Conservation (phyloP, 2,329 filamentous ascomycete species). For the Mycosphaerella sp. region DNA sequence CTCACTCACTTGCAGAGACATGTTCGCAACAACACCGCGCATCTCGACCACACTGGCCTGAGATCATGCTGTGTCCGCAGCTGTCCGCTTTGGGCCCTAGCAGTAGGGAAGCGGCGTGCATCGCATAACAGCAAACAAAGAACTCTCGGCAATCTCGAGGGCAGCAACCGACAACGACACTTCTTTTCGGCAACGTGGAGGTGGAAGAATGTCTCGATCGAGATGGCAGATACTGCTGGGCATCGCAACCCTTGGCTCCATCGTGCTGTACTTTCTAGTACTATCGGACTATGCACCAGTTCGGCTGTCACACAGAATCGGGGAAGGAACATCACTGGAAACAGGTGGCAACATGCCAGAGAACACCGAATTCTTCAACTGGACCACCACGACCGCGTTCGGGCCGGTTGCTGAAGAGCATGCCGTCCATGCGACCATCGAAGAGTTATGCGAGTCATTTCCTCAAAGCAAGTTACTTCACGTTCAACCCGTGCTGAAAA, state of each 20-base stretch:
- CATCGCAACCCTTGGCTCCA: neutral
- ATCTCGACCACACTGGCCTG: neutral
- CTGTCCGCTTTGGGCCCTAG: neutral
- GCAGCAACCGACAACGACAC: neutral
- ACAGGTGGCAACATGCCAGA: neutral
- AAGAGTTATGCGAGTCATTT: conserved; percentile 37
- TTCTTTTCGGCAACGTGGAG: neutral
- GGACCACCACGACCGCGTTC: conserved; percentile 20
- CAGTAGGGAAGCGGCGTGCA: neutral
- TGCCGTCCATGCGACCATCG: conserved; percentile 7
- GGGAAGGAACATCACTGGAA: too few species aligned
- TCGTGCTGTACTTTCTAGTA: conserved; percentile 1
- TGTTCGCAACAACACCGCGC: too few species aligned
- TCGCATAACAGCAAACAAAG: neutral
- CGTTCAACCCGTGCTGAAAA: conserved; percentile 46
- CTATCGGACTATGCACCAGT: neutral
- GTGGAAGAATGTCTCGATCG: neutral
- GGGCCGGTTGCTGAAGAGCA: conserved; percentile 10
- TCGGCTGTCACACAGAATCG: neutral
- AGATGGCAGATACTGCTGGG: conserved; percentile 10
- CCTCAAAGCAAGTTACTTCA: conserved; percentile 37
- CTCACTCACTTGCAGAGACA: too few species aligned
- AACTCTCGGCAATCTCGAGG: neutral
- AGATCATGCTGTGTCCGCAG: neutral
- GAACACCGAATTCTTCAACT: conserved; percentile 18